These are phyloP conservation scores for Exserohilum turcica DNA, from an alignment of 2,329 filamentous ascomycete genomes.

Conservation along the genomic window DNA sequence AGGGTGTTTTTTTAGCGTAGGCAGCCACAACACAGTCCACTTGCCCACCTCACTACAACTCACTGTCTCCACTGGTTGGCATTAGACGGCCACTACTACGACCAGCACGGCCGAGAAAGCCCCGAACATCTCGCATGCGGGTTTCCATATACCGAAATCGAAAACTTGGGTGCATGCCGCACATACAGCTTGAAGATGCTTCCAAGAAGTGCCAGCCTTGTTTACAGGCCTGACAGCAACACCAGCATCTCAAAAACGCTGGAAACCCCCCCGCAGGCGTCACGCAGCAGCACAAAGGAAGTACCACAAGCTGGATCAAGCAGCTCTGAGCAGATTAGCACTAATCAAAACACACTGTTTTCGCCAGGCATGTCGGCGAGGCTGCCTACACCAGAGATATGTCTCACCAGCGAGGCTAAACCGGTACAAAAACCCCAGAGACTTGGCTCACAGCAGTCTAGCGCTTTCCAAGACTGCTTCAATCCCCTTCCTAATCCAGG, in stretches of 20 bases:
- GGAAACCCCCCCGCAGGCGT: background rate
- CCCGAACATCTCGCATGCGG: background rate
- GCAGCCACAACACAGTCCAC: background rate
- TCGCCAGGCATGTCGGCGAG: slow-evolving; percentile 3
- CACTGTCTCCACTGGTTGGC: background rate
- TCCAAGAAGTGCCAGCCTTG: background rate
- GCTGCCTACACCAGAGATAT: background rate
- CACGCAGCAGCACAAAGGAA: background rate
- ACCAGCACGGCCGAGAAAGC: background rate
- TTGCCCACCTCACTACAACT: background rate
- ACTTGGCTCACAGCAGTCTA: background rate
- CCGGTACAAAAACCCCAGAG: background rate
- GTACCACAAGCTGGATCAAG: background rate
- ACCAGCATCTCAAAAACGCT: background rate
- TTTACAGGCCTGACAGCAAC: background rate
- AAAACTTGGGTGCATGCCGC: slow-evolving; percentile 1
- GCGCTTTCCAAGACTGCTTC: slow-evolving; percentile 17
- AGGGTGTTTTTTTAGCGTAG: slow-evolving; percentile 6
- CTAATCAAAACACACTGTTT: slow-evolving; percentile 1
- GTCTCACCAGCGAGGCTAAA: background rate
- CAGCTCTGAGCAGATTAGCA: background rate
- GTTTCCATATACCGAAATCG: background rate
- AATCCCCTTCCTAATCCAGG: slow-evolving; percentile 5
- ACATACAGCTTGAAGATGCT: slow-evolving; percentile 8
- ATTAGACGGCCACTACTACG: background rate